Evolutionary conservation across 495 filamentous ascomycete species (phyloP), one percentile per base, ranked within the genome.

Genomic region (Bacidia rubella): DNA sequence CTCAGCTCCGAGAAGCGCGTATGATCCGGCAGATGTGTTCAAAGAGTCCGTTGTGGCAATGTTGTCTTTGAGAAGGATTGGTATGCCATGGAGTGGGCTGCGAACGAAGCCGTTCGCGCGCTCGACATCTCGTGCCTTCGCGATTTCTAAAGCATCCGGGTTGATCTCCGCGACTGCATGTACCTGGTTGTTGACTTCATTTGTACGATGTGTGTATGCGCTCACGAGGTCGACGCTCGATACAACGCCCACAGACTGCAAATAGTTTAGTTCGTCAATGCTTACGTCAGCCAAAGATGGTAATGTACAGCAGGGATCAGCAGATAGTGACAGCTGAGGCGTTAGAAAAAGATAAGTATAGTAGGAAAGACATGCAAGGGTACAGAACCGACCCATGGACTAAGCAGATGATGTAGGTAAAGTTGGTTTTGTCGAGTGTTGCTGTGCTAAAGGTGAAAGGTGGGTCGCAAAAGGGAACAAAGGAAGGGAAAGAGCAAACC

Each of bases 11-110:
- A 83, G 62, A 0, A 87, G 70, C 41, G 77, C 79, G 69, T 68
- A 76, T 60, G 68, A 73, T 24, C 72, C 72, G 24, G 71, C 74
- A 2, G 79, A 83, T 17, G 81, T 85, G 59, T 82, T 76, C 25
- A 35, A 26, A 9, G 47, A 32, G 55, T 87, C 84, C 45, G 73
- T 73, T 1, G 78, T 81, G 20, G 76, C 83, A 52, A 86, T 85
- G 66, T 84, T 87, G 47, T 87, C 81, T 65, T 87, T 87, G 55
- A 86, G 74, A 17, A 85, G 63, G 64, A 86, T 80, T 2, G 84
- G 84, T 52, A 88, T 82, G 20, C 82, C 82, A 61, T 88, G 83
- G 1, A 87, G 70, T 4, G 75, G 75, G 26, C 80, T 72, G 19
- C 80, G 73, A 12, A 80, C 65, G 27, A 58, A 68, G 11, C 80